A percentile compares a stretch with the other conserved stretches of the same genome.
Evolutionary conservation across 257 asterid species (phyloP).

Genomic region (Phtheirospermum japonicum): DNA sequence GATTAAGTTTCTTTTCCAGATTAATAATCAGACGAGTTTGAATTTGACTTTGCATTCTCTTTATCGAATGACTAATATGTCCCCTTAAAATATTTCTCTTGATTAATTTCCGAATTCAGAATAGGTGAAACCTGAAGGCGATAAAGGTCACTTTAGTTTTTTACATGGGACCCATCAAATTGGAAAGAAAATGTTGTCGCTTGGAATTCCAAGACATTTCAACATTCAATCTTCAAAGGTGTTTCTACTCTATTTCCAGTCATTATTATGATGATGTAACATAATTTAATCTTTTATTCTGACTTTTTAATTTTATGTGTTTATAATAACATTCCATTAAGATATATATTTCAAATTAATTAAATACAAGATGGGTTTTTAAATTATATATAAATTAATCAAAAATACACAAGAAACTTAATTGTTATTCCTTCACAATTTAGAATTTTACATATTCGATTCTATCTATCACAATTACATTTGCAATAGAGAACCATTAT

Average conservation of each 20-base stretch:
- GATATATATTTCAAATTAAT: no score
- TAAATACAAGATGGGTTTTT: no score
- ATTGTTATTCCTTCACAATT: no score
- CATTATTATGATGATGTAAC: background rate
- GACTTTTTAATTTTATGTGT: no score
- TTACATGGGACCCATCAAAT: background rate
- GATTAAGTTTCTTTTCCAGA: background rate
- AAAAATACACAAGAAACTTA: no score
- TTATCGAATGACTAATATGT: conserved; percentile 8
- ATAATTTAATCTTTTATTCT: no score
- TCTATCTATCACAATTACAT: no score
- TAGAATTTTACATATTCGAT: no score
- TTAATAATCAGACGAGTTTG: background rate
- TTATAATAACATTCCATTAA: no score
- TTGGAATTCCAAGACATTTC: conserved; percentile 13
- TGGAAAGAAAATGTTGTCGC: background rate
- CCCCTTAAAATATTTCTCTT: background rate
- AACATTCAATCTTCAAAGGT: background rate
- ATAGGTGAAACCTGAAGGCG: background rate
- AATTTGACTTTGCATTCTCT: conserved; percentile 17
- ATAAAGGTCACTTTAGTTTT: background rate
- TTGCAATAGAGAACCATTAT: no score
- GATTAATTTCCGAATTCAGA: background rate
- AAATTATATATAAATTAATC: no score
- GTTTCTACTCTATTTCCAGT: background rate